Base-by-base conservation (phyloP, 179 eudicot species). In the Heliamphora pulchella region DNA sequence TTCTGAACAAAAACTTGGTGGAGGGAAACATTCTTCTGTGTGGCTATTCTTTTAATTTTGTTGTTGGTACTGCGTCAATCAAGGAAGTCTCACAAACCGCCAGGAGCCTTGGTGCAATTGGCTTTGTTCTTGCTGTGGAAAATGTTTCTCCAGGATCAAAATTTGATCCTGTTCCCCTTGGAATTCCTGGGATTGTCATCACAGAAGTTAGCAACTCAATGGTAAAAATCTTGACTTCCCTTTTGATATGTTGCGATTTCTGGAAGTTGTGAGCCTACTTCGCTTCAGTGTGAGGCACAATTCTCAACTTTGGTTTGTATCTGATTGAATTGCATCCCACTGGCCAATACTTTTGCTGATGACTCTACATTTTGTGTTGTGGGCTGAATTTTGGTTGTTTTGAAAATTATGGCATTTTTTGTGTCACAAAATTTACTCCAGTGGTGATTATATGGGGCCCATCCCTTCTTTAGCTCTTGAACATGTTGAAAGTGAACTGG, bases 41-140 rank as follows among this genome's bases (percentile, higher is more conserved):
- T 86, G 99, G 99, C 71, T 96, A 96, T 87, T 93, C 99, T 58
- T 96, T 92, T 86, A 91, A 96, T 78, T 96, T 94, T 88, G 96
- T 92, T 66, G 85, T 88, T 51, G 99, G 99, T 22, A 87, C 89
- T 48, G 94, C 99, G n/a, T 96, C 98, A 22, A 86, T 96, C 75
- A 96, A 92, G 88, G 91, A 86, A 82, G 99, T 96, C 59, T 81
- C 98, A 13, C 89, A 93, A 84, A 96, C 98, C 74, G 97, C 99
- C 75, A 88, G 80, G 86, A 89, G 88, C 82, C 94, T 94, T 14
- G 97, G 98, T 76, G 99, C 99, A 61, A 90, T 83, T 80, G 99
- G 99, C 79, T 96, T 96, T 81, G 93, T 96, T 82, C 97, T 96
- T 79, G 99, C 95, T 44, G 99, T 96, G 69, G 99, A 96, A 83